These are phyloP conservation scores for Dalbergia oliveri DNA, from an alignment of 306 rosid genomes.

Conservation along the genomic window DNA sequence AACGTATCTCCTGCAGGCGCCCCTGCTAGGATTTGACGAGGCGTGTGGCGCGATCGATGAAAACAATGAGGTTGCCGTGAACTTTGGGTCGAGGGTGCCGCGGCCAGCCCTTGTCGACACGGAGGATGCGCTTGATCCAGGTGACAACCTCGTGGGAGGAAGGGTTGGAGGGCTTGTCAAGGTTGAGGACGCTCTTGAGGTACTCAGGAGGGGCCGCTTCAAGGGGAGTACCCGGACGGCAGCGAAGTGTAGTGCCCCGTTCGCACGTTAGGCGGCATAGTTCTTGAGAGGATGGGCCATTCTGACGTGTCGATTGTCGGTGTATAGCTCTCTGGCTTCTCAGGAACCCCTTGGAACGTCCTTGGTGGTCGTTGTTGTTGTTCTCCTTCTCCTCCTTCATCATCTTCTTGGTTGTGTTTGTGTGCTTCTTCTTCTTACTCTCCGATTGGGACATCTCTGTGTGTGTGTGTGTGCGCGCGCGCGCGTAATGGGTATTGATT, in stretches of 20 bases:
- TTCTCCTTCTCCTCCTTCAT: slow-evolving; percentile 49
- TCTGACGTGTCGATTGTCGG: slow-evolving; percentile 74
- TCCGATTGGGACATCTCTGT: too few species aligned
- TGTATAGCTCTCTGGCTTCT: slow-evolving; percentile 72
- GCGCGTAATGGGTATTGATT: too few species aligned
- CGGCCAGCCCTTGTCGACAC: slow-evolving; percentile 85
- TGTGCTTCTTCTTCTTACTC: too few species aligned
- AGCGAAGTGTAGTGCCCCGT: slow-evolving; percentile 87
- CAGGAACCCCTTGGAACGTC: too few species aligned
- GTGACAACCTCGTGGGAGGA: slow-evolving; percentile 87
- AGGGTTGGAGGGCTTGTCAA: slow-evolving; percentile 81
- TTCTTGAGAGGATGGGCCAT: slow-evolving; percentile 87
- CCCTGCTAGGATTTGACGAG: slow-evolving; percentile 81
- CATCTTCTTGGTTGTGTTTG: slow-evolving; percentile 56
- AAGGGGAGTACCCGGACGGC: slow-evolving; percentile 74
- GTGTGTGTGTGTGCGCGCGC: too few species aligned
- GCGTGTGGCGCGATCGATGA: slow-evolving; percentile 79
- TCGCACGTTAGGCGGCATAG: slow-evolving; percentile 85
- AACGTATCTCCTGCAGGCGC: slow-evolving; percentile 83
- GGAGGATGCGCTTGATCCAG: slow-evolving; percentile 81
- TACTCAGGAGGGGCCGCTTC: slow-evolving; percentile 73
- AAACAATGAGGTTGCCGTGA: slow-evolving; percentile 77
- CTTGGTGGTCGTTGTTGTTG: too few species aligned
- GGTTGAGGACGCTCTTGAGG: slow-evolving; percentile 70
- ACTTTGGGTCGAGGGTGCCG: slow-evolving; percentile 81